A percentile compares a stretch with the other conserved stretches of the same genome.
These are phyloP conservation scores for Zea luxurians DNA, from an alignment of 176 grass and related monocot species.

Conservation along the genomic window DNA sequence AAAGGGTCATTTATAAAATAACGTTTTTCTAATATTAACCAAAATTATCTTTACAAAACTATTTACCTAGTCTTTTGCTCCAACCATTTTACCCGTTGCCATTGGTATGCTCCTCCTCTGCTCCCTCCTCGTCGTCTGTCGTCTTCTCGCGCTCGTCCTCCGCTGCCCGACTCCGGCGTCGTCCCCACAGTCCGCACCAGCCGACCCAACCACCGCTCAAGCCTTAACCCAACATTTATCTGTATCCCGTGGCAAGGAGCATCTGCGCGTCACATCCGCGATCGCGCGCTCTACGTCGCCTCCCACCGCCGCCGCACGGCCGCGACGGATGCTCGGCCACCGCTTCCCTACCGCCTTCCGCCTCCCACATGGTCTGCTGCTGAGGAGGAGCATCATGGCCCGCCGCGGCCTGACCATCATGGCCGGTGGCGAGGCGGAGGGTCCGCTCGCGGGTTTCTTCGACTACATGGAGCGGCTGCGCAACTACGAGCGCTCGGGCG, in stretches of 20 bases:
- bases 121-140: no score
- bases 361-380: not conserved
- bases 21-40: no score
- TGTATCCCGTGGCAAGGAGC: not conserved
- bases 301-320: not conserved
- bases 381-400: not conserved
- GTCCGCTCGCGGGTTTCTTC: slow-evolving; percentile 55
- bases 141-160: not conserved
- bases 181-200: no score
- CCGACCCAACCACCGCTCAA: no score
- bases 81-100: no score
- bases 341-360: not conserved
- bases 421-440: slow-evolving; percentile 34
- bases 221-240: not conserved
- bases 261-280: slow-evolving; percentile 35
- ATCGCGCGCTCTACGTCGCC: slow-evolving; percentile 6
- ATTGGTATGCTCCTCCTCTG: no score
- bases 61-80: no score
- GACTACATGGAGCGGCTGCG: slow-evolving; percentile 80
- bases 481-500: slow-evolving; percentile 80
- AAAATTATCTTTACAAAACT: no score
- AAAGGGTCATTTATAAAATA: no score
- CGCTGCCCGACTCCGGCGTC: not conserved
- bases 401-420: slow-evolving; percentile 28
- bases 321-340: not conserved